Percentiles rank a stretch among this genome's conserved stretches.
These are phyloP conservation scores for Podospora pseudocomata DNA, from an alignment of 495 filamentous ascomycete genomes.

Conservation along the genomic window DNA sequence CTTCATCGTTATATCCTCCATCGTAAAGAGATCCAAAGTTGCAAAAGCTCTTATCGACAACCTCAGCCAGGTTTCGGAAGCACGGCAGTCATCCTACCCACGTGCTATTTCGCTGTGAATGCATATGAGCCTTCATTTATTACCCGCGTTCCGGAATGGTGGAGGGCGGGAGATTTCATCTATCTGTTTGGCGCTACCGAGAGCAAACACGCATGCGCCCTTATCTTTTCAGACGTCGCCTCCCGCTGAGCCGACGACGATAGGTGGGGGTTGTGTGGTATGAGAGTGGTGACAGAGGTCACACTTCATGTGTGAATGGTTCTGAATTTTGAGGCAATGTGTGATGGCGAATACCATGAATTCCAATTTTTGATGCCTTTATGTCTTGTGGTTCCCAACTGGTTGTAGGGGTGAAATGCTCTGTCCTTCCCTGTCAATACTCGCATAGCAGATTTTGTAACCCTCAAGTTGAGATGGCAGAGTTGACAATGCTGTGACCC, in stretches of 20 bases:
- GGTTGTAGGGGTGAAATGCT: background rate
- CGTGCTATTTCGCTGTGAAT: background rate
- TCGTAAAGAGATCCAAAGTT: background rate
- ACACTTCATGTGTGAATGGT: too few species aligned
- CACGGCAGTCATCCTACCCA: background rate
- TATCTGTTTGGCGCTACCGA: background rate
- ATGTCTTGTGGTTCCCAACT: too few species aligned
- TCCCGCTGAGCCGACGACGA: background rate
- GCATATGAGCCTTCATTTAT: background rate
- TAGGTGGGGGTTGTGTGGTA: background rate
- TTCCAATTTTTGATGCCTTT: too few species aligned
- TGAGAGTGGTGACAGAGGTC: background rate
- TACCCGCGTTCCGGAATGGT: background rate
- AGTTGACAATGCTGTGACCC: background rate
- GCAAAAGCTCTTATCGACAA: background rate
- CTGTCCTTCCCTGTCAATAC: background rate
- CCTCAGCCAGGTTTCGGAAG: constrained; percentile 2
- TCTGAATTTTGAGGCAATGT: too few species aligned
- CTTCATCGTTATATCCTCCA: background rate
- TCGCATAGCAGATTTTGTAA: background rate
- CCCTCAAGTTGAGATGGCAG: background rate
- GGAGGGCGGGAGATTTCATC: background rate
- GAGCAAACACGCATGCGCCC: constrained; percentile 1
- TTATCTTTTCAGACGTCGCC: constrained; percentile 10
- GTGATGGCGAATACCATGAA: too few species aligned